Percentiles rank a stretch among this genome's conserved stretches.
Evolutionary conservation across 2,329 filamentous ascomycete genomes (phyloP).

Genomic region (Penicillium palitans): DNA sequence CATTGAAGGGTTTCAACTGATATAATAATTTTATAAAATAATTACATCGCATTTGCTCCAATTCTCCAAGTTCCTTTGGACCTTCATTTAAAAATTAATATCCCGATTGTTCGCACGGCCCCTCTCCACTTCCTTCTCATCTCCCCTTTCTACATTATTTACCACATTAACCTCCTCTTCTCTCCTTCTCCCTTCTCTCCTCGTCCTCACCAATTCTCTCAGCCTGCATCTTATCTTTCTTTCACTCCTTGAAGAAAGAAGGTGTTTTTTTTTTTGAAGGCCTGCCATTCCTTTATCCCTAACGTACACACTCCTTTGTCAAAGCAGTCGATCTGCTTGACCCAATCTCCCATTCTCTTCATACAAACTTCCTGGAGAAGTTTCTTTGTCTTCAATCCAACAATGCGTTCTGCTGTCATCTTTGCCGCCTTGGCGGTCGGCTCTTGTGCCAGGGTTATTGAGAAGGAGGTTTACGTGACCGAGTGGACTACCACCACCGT

Average conservation of each 20-base stretch:
- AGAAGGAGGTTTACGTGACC: constrained; percentile 40
- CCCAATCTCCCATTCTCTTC: constrained; percentile 3
- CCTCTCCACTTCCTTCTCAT: constrained; percentile 11
- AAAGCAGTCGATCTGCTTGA: constrained; percentile 40
- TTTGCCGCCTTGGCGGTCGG: constrained; percentile 39
- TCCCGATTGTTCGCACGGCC: constrained; percentile 17
- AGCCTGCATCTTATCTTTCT: constrained; percentile 28
- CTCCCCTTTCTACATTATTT: constrained; percentile 21
- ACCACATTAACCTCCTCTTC: constrained; percentile 9
- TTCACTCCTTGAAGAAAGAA: constrained; percentile 34
- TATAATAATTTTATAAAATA: constrained; percentile 1
- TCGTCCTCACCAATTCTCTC: constrained; percentile 19
- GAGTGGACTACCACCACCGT: constrained; percentile 40
- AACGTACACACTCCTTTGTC: constrained; percentile 20
- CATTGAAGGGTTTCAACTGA: not conserved
- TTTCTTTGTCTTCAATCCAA: constrained; percentile 32
- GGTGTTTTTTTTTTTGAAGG: constrained; percentile 22
- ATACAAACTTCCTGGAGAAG: constrained; percentile 41
- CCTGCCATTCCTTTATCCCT: constrained; percentile 36
- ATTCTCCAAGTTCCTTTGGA: not conserved
- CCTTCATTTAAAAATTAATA: constrained; percentile 10
- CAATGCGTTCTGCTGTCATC: constrained; percentile 39
- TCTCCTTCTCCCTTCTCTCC: constrained; percentile 5
- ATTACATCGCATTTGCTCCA: not conserved
- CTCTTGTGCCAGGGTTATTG: constrained; percentile 34